A percentile compares a stretch with the other conserved stretches of the same genome.
Evolutionary conservation across 169 alveolate genomes (phyloP).

Genomic region (Plasmodium adleri): DNA sequence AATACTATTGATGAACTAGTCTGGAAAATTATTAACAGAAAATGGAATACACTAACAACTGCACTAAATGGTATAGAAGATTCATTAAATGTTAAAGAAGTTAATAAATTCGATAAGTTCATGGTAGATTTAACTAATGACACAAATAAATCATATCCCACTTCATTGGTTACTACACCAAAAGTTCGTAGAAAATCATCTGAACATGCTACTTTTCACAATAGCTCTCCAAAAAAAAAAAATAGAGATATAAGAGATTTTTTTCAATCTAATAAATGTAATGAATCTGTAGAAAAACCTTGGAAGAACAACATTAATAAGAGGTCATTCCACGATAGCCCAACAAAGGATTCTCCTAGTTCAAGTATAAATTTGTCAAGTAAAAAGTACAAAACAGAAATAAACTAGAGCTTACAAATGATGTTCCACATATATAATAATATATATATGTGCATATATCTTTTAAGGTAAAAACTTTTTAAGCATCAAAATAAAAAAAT

Average conservation of each 20-base stretch:
- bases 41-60: conserved; percentile 87
- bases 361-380: conserved; percentile 3
- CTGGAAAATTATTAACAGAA: conserved; percentile 86
- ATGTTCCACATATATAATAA: neutral
- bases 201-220: conserved; percentile 19
- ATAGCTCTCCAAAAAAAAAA: conserved; percentile 2
- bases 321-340: conserved; percentile 21
- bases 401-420: conserved; percentile 2
- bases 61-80: conserved; percentile 84
- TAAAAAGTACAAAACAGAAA: conserved; percentile 33
- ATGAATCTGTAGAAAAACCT: conserved; percentile 39
- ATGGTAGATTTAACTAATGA: conserved; percentile 66
- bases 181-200: conserved; percentile 41
- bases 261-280: conserved; percentile 6
- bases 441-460: conserved; percentile 3
- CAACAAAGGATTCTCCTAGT: conserved; percentile 14
- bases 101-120: conserved; percentile 53
- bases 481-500: too few species aligned
- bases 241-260: conserved; percentile 58
- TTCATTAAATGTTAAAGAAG: conserved; percentile 68
- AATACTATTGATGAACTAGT: conserved; percentile 87
- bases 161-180: conserved; percentile 48
- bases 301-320: conserved; percentile 10
- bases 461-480: neutral
- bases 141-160: conserved; percentile 66